These are phyloP conservation scores for Hygrophorus russula DNA, from an alignment of 768 basidiomycete genomes.

Conservation along the genomic window DNA sequence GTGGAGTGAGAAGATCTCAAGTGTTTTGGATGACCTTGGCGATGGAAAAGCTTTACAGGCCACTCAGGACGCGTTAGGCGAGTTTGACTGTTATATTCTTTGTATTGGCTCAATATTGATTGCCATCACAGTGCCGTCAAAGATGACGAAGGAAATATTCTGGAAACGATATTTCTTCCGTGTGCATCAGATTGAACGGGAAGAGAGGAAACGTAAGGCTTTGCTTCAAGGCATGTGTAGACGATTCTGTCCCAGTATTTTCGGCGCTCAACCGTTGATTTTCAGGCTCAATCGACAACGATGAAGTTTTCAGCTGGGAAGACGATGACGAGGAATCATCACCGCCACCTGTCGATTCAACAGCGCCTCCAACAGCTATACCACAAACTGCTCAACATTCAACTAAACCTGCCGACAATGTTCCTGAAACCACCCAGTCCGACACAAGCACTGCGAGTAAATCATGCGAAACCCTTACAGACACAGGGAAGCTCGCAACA, in stretches of 20 bases:
- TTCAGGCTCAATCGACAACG: slow-evolving; percentile 50
- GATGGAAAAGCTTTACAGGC: slow-evolving; percentile 43
- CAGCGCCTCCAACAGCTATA: slow-evolving; percentile 3
- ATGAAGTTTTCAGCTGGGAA: slow-evolving; percentile 91
- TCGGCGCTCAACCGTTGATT: not conserved
- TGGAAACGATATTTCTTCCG: slow-evolving; percentile 92
- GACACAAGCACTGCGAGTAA: slow-evolving; percentile 8
- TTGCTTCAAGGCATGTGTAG: slow-evolving; percentile 51
- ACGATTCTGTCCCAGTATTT: not conserved
- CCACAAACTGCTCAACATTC: slow-evolving; percentile 2
- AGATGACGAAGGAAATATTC: slow-evolving; percentile 53
- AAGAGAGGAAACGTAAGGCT: slow-evolving; percentile 70
- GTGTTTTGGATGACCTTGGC: slow-evolving; percentile 35
- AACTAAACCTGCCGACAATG: not conserved
- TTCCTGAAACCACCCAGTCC: not conserved
- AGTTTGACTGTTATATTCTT: slow-evolving; percentile 7
- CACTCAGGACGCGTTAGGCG: slow-evolving; percentile 52
- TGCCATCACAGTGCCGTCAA: slow-evolving; percentile 49
- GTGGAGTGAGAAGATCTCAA: slow-evolving; percentile 43
- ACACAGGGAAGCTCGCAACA: slow-evolving; percentile 11
- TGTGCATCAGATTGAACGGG: slow-evolving; percentile 65
- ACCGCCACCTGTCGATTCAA: slow-evolving; percentile 11
- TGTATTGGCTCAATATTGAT: slow-evolving; percentile 3
- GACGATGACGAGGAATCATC: slow-evolving; percentile 74
- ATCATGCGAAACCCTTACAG: slow-evolving; percentile 12